Conservation (phyloP, 2,329 filamentous ascomycete genomes). For the Beauveria caledonica region DNA sequence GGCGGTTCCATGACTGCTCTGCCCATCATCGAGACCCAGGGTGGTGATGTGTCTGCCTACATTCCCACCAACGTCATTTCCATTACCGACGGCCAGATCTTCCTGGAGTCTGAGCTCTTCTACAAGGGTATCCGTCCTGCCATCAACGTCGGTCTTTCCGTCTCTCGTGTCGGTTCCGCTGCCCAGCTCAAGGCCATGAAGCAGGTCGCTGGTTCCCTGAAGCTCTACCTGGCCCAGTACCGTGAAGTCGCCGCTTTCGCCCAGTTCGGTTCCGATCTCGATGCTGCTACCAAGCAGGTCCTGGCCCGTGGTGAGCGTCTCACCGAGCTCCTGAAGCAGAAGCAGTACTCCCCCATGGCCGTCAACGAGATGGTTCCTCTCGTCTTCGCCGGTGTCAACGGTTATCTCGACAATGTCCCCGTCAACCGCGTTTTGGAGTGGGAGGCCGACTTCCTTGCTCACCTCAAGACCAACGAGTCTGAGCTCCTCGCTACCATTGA, state of each 20-base stretch:
- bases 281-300: conserved; percentile 98
- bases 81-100: conserved; percentile 99
- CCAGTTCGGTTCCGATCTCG: conserved; percentile 99
- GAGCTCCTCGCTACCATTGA: conserved; percentile 81
- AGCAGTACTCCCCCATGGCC: conserved; percentile 97
- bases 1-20: conserved; percentile 96
- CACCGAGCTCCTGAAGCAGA: conserved; percentile 99
- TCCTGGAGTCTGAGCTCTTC: conserved; percentile 98
- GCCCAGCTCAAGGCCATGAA: conserved; percentile 99
- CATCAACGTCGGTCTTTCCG: conserved; percentile 99
- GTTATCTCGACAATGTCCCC: conserved; percentile 80
- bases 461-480: conserved; percentile 84
- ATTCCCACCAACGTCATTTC: conserved; percentile 99
- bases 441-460: conserved; percentile 89
- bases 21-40: conserved; percentile 98
- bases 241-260: conserved; percentile 99
- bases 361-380: conserved; percentile 99
- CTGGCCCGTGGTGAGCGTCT: conserved; percentile 96
- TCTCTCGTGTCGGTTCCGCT: conserved; percentile 98
- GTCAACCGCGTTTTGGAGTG: conserved; percentile 86
- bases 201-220: conserved; percentile 98
- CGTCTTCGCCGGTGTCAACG: conserved; percentile 99
- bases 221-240: conserved; percentile 99
- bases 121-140: conserved; percentile 99
- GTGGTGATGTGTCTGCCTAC: conserved; percentile 99